Evolutionary conservation across 345 rosid species (phyloP), one percentile per base, ranked within the genome.

Genomic region (Moricandia arvensis): DNA sequence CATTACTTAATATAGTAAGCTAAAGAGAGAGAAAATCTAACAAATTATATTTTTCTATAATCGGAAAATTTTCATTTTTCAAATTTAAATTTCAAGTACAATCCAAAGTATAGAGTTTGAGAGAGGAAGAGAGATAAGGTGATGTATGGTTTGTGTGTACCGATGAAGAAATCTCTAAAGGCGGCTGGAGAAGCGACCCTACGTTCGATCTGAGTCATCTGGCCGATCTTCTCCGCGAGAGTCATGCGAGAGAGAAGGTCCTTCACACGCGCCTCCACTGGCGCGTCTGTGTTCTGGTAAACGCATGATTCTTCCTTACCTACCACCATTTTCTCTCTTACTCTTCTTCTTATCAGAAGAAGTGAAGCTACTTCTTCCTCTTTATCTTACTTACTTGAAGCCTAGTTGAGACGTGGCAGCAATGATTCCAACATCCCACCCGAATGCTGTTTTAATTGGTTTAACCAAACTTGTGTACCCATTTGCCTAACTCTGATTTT

Each of bases 171-270:
- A 18, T 73, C 64, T 66, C 60, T 72, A 37, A 72, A 0, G 54
- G 63, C 73, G 12, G 38, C 26, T 0, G 68, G 74, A 51, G 77
- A 66, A 72, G 73, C 67, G 11, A 72, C 77, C 6, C 7, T 24
- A 6, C 81, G 81, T 51, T 78, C 77, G 2, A 78, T 73, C 34
- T 78, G 81, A 66, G 69, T 60, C 94, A 93, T 93, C 79, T 91
- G 98, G 9, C 93, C 94, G 54, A 91, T 70, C 68, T 91, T 93
- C 82, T 91, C 98, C 65, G 79, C 49, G 59, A 88, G 53, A 34
- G 84, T 93, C 98, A 93, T 90, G 43, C 88, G 83, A 24, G 93
- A 87, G 37, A 91, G 88, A 78, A 91, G 89, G 83, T 91, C 97
- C 31, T 81, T 55, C 63, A 91, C 78, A 37, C 97, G 89, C 78